Evolutionary conservation across 176 grass and related monocot species (phyloP), one percentile per base, ranked within the genome.

Genomic region (Zizania latifolia): DNA sequence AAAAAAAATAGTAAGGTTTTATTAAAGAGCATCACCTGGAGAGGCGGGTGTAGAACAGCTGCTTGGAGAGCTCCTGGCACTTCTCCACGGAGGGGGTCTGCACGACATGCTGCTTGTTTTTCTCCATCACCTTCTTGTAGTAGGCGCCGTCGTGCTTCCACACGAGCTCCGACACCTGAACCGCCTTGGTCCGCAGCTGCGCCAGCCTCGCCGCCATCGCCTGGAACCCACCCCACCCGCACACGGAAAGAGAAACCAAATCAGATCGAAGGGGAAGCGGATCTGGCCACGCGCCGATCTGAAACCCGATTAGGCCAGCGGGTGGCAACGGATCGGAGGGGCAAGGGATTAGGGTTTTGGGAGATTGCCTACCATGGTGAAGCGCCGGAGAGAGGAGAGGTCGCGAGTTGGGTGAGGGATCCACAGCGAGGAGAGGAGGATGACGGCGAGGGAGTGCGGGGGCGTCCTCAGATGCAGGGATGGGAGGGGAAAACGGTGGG

Each of bases 31-130:
- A 31, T 84, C 67, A 93, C 94, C 94, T 97, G 27, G 86, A 88
- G 72, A 97, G 83, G 41, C 94, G 94, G 4, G 94, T 97, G 86
- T 93, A 97, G 76, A 93, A 93, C 54, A 97, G 88, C 78, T 97
- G 85, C 72, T 91, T 93, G 74, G 94, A 97, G 79, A 97, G 82
- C 62, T 97, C 94, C 80, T 89, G 86, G 71, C 86, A 89, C 86
- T 84, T 93, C 66, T 97, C 90, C 16, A 97, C 63, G 64, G 90
- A 89, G 72, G 94, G 86, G 29, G 90, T 88, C 77, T 93, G 77
- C 67, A 82, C 88, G 65, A 97, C 79, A 30, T 93, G 74, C 46
- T 91, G 87, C 81, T 89, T 93, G 86, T 97, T 97, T 70, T 91
- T 97, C 88, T 93, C 94, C 86, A 97, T 79, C 19, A 80, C 32